These are phyloP conservation scores for Rhodotorula sp. DNA, from an alignment of 1,284 basidiomycete genomes.

Conservation along the genomic window DNA sequence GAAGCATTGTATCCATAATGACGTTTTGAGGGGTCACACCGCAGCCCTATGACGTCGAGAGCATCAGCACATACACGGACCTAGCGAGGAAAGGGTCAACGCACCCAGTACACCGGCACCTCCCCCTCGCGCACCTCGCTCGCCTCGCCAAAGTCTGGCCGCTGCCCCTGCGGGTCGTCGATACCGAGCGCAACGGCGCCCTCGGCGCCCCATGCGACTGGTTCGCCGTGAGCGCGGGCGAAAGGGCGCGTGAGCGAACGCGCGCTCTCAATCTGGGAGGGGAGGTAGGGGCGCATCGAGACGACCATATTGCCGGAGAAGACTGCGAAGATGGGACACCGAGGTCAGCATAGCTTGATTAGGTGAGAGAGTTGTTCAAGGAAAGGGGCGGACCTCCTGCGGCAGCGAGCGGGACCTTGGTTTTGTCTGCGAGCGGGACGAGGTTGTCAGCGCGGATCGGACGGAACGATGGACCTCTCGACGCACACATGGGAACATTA, in stretches of 20 bases:
- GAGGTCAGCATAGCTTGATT: conserved; percentile 7
- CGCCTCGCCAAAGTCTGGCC: conserved; percentile 46
- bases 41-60: background rate
- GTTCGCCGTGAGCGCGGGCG: conserved; percentile 48
- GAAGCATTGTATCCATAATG: conserved; percentile 40
- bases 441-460: background rate
- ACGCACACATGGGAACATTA: conserved; percentile 49
- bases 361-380: conserved; percentile 5
- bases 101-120: conserved; percentile 50
- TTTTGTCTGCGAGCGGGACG: conserved; percentile 7
- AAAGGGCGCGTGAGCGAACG: conserved; percentile 45
- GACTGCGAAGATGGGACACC: conserved; percentile 6
- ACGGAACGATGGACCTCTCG: background rate
- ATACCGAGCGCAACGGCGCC: conserved; percentile 46
- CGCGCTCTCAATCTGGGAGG: conserved; percentile 38
- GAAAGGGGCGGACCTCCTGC: conserved; percentile 1
- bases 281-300: conserved; percentile 49
- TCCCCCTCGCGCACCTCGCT: conserved; percentile 45
- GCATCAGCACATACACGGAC: background rate
- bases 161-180: conserved; percentile 36
- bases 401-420: conserved; percentile 10
- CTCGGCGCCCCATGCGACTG: conserved; percentile 47
- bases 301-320: conserved; percentile 48
- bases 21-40: conserved; percentile 43
- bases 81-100: conserved; percentile 1